phyloP scores from a whole-genome alignment of 169 alveolate species.

The Cardiosporidium cionae region DNA sequence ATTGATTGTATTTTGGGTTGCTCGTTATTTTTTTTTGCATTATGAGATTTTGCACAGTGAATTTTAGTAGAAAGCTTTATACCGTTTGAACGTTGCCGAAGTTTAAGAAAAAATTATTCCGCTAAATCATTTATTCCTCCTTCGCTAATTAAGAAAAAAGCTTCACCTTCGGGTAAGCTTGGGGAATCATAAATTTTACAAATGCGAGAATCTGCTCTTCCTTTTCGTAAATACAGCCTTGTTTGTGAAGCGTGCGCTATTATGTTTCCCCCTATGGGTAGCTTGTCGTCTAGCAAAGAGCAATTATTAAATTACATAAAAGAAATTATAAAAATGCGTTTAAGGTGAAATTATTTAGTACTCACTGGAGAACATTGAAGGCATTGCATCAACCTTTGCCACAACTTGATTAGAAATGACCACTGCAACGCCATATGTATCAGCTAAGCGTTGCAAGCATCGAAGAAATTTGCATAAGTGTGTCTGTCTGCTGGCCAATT shows the following conservation, averaged over 20 bases:
- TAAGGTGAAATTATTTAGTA: not conserved
- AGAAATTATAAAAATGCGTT: not conserved
- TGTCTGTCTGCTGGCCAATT: conserved; percentile 92
- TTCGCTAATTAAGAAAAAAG: conserved; percentile 80
- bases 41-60: no score
- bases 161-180: conserved; percentile 96
- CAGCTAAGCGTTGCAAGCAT: conserved; percentile 91
- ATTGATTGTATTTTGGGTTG: no score
- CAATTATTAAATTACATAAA: conserved; percentile 17
- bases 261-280: conserved; percentile 95
- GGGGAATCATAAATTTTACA: conserved; percentile 96
- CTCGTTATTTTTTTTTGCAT: no score
- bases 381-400: conserved; percentile 47
- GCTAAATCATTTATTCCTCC: conserved; percentile 82
- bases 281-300: conserved; percentile 54
- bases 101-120: no score
- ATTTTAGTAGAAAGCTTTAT: no score
- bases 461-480: conserved; percentile 91
- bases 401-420: conserved; percentile 78
- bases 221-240: conserved; percentile 80
- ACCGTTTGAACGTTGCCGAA: no score
- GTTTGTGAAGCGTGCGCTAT: conserved; percentile 98
- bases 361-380: conserved; percentile 37
- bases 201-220: conserved; percentile 90
- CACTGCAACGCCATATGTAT: conserved; percentile 47